Percentiles rank a stretch among this genome's conserved stretches.
Conservation (phyloP, 192 early-diverging fungal species). For the Mortierella alpina region DNA sequence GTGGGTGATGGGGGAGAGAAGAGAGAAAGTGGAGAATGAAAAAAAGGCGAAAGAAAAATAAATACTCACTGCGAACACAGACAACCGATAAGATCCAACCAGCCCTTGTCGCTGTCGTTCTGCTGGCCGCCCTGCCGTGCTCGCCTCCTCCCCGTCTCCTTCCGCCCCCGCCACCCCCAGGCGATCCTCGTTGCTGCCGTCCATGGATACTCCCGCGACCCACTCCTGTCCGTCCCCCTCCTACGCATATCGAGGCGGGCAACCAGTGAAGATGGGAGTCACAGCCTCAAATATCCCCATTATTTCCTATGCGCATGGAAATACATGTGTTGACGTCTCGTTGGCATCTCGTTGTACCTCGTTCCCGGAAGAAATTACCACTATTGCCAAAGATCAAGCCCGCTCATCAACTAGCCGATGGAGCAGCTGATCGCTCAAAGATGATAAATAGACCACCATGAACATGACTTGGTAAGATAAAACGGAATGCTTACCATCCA, state of each 20-base stretch:
- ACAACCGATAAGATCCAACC: conserved; percentile 2
- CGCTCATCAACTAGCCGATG: conserved; percentile 7
- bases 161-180: background rate
- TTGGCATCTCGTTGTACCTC: no score
- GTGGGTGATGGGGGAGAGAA: conserved; percentile 3
- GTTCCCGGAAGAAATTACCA: no score
- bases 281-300: no score
- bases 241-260: no score
- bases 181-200: background rate
- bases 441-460: conserved; percentile 13
- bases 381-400: conserved; percentile 5
- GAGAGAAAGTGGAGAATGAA: conserved; percentile 5
- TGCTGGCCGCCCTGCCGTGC: background rate
- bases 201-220: background rate
- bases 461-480: conserved; percentile 5
- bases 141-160: background rate
- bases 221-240: no score
- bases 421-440: conserved; percentile 11
- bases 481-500: background rate
- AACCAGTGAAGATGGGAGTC: no score
- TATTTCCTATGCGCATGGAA: no score
- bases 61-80: background rate
- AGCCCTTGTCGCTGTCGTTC: background rate
- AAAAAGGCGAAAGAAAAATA: background rate
- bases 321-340: no score